Percentiles rank a stretch among this genome's conserved stretches.
Evolutionary conservation across 2,329 filamentous ascomycete genomes (phyloP).

Genomic region (Aureobasidium mangrovei): DNA sequence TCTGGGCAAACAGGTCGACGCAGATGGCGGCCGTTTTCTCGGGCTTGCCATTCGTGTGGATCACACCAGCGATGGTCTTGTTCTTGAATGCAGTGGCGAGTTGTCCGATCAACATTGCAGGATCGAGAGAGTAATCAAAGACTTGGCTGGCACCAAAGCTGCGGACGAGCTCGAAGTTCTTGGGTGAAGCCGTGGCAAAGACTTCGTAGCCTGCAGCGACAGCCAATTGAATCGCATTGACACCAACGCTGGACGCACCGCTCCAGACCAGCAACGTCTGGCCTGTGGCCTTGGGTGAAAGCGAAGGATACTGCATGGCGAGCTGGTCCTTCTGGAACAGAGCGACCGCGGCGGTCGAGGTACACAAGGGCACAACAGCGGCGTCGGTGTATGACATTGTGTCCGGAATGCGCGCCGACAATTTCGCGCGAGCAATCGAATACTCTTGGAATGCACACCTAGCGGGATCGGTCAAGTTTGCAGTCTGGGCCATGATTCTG

Average conservation of each 20-base stretch:
- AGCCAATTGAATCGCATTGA: slow-evolving; percentile 40
- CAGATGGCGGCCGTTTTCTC: neutral
- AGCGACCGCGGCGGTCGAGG: slow-evolving; percentile 31
- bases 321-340: slow-evolving; percentile 20
- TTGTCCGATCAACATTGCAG: slow-evolving; percentile 26
- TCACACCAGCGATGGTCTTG: slow-evolving; percentile 17
- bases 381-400: slow-evolving; percentile 30
- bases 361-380: slow-evolving; percentile 35
- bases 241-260: slow-evolving; percentile 41
- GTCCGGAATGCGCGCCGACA: slow-evolving; percentile 32
- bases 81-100: slow-evolving; percentile 15
- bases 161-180: slow-evolving; percentile 38
- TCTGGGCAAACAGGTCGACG: neutral
- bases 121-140: slow-evolving; percentile 35
- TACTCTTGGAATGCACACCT: slow-evolving; percentile 26
- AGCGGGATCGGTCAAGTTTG: neutral
- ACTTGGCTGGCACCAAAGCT: slow-evolving; percentile 36
- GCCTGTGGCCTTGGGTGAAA: slow-evolving; percentile 19
- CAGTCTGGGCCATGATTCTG: slow-evolving; percentile 23
- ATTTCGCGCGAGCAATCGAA: slow-evolving; percentile 24
- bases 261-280: slow-evolving; percentile 42
- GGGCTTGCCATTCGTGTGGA: slow-evolving; percentile 11
- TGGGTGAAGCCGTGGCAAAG: slow-evolving; percentile 34
- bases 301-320: slow-evolving; percentile 13
- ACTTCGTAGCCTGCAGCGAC: slow-evolving; percentile 39